Base-by-base conservation (phyloP, 495 filamentous ascomycete genomes). In the Massariosphaeria phaeospora region DNA sequence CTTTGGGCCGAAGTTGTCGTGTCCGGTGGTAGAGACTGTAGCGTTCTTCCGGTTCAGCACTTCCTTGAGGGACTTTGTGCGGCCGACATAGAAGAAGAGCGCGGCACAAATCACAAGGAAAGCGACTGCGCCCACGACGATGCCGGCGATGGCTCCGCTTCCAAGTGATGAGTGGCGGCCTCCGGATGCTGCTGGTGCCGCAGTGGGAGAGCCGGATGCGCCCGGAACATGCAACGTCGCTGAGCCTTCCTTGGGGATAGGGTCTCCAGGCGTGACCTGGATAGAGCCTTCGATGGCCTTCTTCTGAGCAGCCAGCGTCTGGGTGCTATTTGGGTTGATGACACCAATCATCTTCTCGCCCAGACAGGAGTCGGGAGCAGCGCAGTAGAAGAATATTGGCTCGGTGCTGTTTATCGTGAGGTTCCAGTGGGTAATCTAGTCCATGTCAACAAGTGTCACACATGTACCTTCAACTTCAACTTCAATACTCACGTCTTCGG, bases 321-420 rank as follows among this genome's bases (percentile, higher is more conserved):
- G 35, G 10, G 65, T 55, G 8, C 48, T 21, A 56, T 72, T 74
- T 10, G 69, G 62, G 41, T 77, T 77, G 60, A 77, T 75, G 11
- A 68, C 74, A 18, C 71, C 71, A 17, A 73, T 60, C 75, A 77
- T 78, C 10, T 63, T 50, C 21, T 62, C 71, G n/a, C 62, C 55
- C 33, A 66, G 69, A 41, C 35, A 78, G 13, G 65, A 68, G 5
- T 63, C 66, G 0, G 73, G 70, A 1, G 79, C 77, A 0, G 69
- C 66, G 67, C 80, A 84, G 67, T 85, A 85, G 68, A 73, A 83
- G 64, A 81, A 84, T 26, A 82, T 73, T 3, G 81, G 78, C 4
- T 72, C 57, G 0, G 79, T 83, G 63, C 76, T 71, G 59, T 83
- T 83, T 60, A 85, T 69, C 5, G 58, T 65, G 12, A 82, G 48